Conservation (phyloP, 2,329 filamentous ascomycete genomes). For the Massarina eburnea region DNA sequence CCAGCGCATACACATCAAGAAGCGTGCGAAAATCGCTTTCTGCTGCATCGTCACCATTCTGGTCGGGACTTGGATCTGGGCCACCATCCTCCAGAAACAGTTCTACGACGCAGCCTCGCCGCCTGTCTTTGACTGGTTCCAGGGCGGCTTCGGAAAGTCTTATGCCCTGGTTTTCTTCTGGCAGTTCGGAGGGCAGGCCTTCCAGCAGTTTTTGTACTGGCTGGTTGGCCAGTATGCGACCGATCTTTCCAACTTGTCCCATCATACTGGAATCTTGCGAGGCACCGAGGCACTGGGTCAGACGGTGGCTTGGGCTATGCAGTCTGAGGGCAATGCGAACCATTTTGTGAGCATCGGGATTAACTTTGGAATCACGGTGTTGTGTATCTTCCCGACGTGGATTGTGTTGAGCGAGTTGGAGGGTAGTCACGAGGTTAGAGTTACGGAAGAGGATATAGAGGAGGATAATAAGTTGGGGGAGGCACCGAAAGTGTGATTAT, state of each 20-base stretch:
- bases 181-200: conserved; percentile 41
- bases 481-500: background rate
- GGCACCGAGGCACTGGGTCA: conserved; percentile 39
- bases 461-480: conserved; percentile 11
- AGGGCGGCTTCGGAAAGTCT: conserved; percentile 34
- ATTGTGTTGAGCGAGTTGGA: conserved; percentile 36
- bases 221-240: conserved; percentile 41
- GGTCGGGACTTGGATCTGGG: conserved; percentile 41
- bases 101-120: conserved; percentile 31
- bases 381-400: conserved; percentile 38
- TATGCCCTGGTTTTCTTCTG: conserved; percentile 41
- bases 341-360: conserved; percentile 41
- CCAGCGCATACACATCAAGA: conserved; percentile 38
- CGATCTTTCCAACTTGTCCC: conserved; percentile 32
- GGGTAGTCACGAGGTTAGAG: conserved; percentile 29
- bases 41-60: conserved; percentile 31
- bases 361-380: conserved; percentile 37
- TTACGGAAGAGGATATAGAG: conserved; percentile 19
- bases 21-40: conserved; percentile 32
- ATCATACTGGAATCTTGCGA: conserved; percentile 40
- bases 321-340: conserved; percentile 38
- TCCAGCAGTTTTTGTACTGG: conserved; percentile 43
- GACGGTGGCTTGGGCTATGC: conserved; percentile 42
- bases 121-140: conserved; percentile 38
- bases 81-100: conserved; percentile 33